These are phyloP conservation scores for Dothidotthia symphoricarpi DNA, from an alignment of 2,329 filamentous ascomycete species.

Conservation along the genomic window DNA sequence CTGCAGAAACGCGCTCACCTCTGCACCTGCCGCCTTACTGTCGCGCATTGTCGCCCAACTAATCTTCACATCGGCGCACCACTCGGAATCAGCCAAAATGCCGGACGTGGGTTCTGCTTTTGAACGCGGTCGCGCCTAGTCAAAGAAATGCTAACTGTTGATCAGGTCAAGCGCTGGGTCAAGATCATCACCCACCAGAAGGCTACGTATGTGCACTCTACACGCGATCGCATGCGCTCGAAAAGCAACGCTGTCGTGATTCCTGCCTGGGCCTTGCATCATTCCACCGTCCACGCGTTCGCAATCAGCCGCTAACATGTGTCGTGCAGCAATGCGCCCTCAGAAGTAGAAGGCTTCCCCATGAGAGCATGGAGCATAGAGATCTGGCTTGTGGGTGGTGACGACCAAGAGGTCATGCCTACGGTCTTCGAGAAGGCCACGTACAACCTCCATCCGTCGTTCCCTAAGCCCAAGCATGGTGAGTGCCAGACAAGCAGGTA, in stretches of 20 bases:
- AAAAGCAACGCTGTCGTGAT: no score
- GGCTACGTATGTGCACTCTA: conserved; percentile 66
- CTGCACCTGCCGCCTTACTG: background rate
- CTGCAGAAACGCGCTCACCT: conserved; percentile 13
- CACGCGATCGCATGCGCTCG: conserved; percentile 16
- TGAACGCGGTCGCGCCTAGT: background rate
- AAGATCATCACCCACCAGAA: conserved; percentile 92
- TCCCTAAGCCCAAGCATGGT: conserved; percentile 85
- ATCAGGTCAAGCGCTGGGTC: conserved; percentile 76
- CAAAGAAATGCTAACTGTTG: conserved; percentile 11
- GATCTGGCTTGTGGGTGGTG: conserved; percentile 79
- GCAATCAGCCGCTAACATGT: conserved; percentile 13
- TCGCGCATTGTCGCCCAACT: conserved; percentile 10
- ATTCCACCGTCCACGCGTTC: conserved; percentile 9
- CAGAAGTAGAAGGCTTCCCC: conserved; percentile 81
- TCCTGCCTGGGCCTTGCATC: background rate
- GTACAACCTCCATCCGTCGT: conserved; percentile 92
- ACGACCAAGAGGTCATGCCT: conserved; percentile 79
- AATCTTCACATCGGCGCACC: conserved; percentile 1
- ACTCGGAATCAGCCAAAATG: conserved; percentile 36
- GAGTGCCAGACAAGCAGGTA: conserved; percentile 20
- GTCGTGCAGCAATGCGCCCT: conserved; percentile 66
- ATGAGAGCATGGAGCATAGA: conserved; percentile 91
- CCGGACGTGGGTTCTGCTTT: conserved; percentile 44
- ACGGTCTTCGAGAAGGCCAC: conserved; percentile 87